phyloP scores from a whole-genome alignment of 768 basidiomycete species.

The Dentipellis sp. region DNA sequence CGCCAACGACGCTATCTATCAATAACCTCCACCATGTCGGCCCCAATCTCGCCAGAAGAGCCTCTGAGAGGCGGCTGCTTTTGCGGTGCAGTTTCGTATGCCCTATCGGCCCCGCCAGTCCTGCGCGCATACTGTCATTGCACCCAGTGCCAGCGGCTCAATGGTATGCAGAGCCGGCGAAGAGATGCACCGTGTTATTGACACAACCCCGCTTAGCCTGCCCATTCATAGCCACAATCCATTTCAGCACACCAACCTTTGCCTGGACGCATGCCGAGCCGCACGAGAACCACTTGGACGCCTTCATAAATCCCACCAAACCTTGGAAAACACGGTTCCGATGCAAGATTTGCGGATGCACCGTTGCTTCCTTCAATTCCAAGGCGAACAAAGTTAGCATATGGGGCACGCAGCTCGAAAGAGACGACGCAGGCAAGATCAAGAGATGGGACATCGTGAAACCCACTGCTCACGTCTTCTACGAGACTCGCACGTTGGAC shows the following conservation, averaged over 20 bases:
- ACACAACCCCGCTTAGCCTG: conserved; percentile 28
- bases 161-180: conserved; percentile 26
- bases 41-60: neutral
- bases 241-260: conserved; percentile 42
- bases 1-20: neutral
- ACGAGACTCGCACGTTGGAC: conserved; percentile 51
- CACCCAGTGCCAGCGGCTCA: conserved; percentile 55
- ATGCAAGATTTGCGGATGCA: conserved; percentile 52
- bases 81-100: conserved; percentile 43
- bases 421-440: conserved; percentile 41
- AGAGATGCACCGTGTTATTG: neutral
- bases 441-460: conserved; percentile 43
- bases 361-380: conserved; percentile 43
- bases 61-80: conserved; percentile 41
- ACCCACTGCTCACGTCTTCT: conserved; percentile 62
- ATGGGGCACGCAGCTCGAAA: conserved; percentile 48
- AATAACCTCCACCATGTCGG: neutral
- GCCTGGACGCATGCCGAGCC: conserved; percentile 40
- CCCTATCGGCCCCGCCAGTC: conserved; percentile 37
- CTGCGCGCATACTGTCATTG: conserved; percentile 64
- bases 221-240: conserved; percentile 55
- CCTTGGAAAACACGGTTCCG: conserved; percentile 54
- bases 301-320: conserved; percentile 38
- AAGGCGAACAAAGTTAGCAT: conserved; percentile 42
- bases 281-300: conserved; percentile 30